phyloP scores from a whole-genome alignment of 2,329 filamentous ascomycete genomes.

The Periconia sp. region DNA sequence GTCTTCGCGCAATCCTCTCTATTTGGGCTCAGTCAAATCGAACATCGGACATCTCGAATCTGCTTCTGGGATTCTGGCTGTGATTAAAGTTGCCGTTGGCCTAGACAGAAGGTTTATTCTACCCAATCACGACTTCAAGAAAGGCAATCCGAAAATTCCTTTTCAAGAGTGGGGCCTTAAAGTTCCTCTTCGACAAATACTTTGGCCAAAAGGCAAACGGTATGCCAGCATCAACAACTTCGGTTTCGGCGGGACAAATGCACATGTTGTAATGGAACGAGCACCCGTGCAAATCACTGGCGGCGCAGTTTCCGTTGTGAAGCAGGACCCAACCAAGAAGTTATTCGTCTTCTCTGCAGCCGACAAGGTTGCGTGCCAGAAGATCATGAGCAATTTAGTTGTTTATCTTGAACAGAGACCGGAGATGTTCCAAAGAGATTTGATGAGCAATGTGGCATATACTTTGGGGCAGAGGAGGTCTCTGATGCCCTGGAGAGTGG shows the following conservation, averaged over 20 bases:
- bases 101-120: conserved; percentile 43
- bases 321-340: conserved; percentile 13
- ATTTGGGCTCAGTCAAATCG: conserved; percentile 31
- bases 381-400: conserved; percentile 22
- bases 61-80: conserved; percentile 29
- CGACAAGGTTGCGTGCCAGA: conserved; percentile 18
- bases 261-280: conserved; percentile 29
- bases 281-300: conserved; percentile 1
- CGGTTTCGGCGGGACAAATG: conserved; percentile 47
- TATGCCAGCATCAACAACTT: conserved; percentile 53
- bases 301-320: too few relatives aligned
- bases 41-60: conserved; percentile 39
- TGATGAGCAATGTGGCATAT: conserved; percentile 28
- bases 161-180: conserved; percentile 26
- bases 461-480: conserved; percentile 26
- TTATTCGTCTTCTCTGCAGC: conserved; percentile 23
- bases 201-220: conserved; percentile 27
- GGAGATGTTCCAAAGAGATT: conserved; percentile 27
- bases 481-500: conserved; percentile 23
- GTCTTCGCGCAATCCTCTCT: conserved; percentile 23
- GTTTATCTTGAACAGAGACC: conserved; percentile 28
- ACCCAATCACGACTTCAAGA: conserved; percentile 42
- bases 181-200: conserved; percentile 14
- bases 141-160: conserved; percentile 34
- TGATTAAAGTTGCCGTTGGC: conserved; percentile 46